Evolutionary conservation across 2,329 filamentous ascomycete species (phyloP), one percentile per base, ranked within the genome.

Genomic region (Raffaelea deltoideospora): DNA sequence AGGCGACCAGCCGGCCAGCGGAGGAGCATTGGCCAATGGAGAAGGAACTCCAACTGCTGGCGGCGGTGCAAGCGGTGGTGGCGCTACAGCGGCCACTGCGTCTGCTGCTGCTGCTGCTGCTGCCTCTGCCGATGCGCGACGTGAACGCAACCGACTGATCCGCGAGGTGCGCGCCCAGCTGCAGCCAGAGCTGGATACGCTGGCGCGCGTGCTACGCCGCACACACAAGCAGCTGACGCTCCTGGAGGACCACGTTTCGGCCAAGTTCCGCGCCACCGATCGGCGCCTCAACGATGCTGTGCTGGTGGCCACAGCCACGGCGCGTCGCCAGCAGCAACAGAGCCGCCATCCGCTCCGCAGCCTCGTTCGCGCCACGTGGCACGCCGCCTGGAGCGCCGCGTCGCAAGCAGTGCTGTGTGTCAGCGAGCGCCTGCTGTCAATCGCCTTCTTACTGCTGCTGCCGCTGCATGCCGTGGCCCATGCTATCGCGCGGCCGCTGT

Each of bases 151-250:
- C 5, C 34, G 34, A 21, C 53, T 69, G 27, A 58, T 64, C 33
- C 64, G 61, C 5, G 76, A 83, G 40, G 65, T 83, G 11, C 70
- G 74, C 30, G 72, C 72, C 41, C 61, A 64, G 21, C 64, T 88
- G 10, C 80, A 86, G 45, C 79, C 84, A 1, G 85, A 95, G 41
- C 67, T 96, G 6, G 87, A 95, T 48, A 83, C 85, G 0, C 63
- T 96, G 23, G 90, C 86, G 48, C 77, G 88, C 33, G 87, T 88
- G 4, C 80, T 96, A 31, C 72, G 88, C 17, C 76, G 85, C 26
- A 94, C 94, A 49, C 88, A 96, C 60, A 95, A 93, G 59, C 82
- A 86, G 48, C 76, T 80, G 5, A 79, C 79, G 0, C 64, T 87
- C 8, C 69, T 86, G 21, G 70, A 81, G 10, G 67, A 79, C 37